Evolutionary conservation across 306 rosid species (phyloP), one percentile per base, ranked within the genome.

Genomic region (Pterocarpus santalinus): DNA sequence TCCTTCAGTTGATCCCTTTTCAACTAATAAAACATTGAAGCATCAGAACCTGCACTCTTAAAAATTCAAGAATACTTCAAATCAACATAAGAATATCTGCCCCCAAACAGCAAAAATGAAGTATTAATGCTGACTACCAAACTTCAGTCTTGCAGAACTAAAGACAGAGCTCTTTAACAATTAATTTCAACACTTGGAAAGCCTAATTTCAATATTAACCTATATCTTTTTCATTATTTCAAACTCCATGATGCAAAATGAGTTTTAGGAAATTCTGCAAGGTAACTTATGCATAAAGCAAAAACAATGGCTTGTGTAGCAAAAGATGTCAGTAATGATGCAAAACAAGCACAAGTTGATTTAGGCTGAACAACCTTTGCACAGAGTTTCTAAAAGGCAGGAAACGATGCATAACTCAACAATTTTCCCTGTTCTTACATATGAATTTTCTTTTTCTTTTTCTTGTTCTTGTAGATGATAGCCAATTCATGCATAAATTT

Each of bases 171-270:
- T 49, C 43, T 32, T 56, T 77, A 86, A 66, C 30, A 82, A 17
- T 51, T 7, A 75, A 58, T 14, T 22, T 72, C 51, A 80, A 71
- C 44, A 64, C 12, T 44, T 14, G 52, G 65, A 75, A 76, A 14
- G 16, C 82, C 77, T 38, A 82, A 67, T 35, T 57, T n/a, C 41
- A 69, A 16, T 33, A 47, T 72, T 66, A 68, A 65, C 71, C 70
- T 17, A 22, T 62, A 41, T 5, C 1, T 43, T 82, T 49, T 38
- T 49, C 52, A 49, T 53, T 39, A 58, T 43, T 34, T 65, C 78
- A 80, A 68, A 67, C 46, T 52, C 60, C 60, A 38, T 77, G 55
- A 51, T n/a, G 75, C 69, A 80, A 77, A 76, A 77, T 70, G 33
- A 72, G 47, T 61, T 70, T 70, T 8, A 61, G 67, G 77, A 65